Evolutionary conservation across 306 rosid species (phyloP).

Genomic region (Hippophae rhamnoides): DNA sequence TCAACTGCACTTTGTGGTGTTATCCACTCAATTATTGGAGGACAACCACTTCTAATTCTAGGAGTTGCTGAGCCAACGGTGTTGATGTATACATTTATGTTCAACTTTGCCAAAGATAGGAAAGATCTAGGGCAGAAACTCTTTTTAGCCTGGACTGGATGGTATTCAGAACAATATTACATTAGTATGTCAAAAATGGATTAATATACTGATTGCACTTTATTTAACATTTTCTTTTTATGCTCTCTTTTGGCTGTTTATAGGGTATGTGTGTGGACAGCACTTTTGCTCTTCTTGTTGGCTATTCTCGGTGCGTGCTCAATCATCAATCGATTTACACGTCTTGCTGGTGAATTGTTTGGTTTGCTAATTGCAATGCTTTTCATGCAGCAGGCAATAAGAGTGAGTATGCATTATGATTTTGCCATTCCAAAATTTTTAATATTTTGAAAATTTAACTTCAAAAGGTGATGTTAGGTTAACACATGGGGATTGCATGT

Average conservation of each 20-base stretch:
- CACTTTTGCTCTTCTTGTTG: conserved; percentile 74
- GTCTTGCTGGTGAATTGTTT: conserved; percentile 89
- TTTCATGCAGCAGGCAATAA: conserved; percentile 95
- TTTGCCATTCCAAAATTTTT: not conserved
- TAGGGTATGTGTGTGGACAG: conserved; percentile 97
- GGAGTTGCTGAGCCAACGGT: conserved; percentile 99
- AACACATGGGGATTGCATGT: not conserved
- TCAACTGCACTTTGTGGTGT: conserved; percentile 89
- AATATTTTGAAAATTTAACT: not conserved
- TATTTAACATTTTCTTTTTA: conserved; percentile 11
- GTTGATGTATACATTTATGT: conserved; percentile 91
- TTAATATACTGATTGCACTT: conserved; percentile 10
- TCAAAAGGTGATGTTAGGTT: conserved; percentile 8
- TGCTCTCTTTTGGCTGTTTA: conserved; percentile 8
- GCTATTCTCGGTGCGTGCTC: conserved; percentile 91
- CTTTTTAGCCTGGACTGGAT: conserved; percentile 90
- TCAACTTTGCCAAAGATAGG: conserved; percentile 70
- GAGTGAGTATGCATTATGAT: conserved; percentile 37
- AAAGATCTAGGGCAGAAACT: conserved; percentile 82
- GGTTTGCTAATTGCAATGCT: conserved; percentile 92
- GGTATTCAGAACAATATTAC: conserved; percentile 40
- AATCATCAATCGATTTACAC: conserved; percentile 84
- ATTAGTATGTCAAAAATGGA: conserved; percentile 3
- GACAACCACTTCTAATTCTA: conserved; percentile 90
- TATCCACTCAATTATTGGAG: conserved; percentile 81